These are phyloP conservation scores for Murraya paniculata DNA, from an alignment of 345 rosid species.

Conservation along the genomic window DNA sequence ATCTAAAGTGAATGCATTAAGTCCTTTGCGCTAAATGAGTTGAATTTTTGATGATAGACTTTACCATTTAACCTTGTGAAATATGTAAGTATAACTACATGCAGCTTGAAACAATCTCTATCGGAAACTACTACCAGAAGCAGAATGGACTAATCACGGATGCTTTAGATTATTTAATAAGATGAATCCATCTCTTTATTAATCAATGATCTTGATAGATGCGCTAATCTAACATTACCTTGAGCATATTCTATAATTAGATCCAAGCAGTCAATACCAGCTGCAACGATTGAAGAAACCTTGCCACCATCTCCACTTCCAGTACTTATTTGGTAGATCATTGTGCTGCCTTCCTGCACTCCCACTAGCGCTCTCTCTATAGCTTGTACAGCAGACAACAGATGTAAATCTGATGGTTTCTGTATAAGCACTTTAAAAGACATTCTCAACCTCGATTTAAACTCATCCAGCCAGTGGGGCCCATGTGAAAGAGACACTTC, in stretches of 20 bases:
- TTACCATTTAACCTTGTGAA: background rate
- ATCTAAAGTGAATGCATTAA: background rate
- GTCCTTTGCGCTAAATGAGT: background rate
- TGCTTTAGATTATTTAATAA: background rate
- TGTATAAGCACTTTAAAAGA: slow-evolving; percentile 59
- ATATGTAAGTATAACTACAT: background rate
- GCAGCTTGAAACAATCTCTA: background rate
- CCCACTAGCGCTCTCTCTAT: slow-evolving; percentile 83
- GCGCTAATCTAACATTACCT: slow-evolving; percentile 39
- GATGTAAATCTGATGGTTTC: slow-evolving; percentile 60
- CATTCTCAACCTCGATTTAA: slow-evolving; percentile 63
- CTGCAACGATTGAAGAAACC: slow-evolving; percentile 67
- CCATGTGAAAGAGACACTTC: slow-evolving; percentile 36
- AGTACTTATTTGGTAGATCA: slow-evolving; percentile 47
- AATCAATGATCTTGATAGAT: slow-evolving; percentile 3
- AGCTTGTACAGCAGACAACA: slow-evolving; percentile 66
- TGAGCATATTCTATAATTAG: slow-evolving; percentile 78
- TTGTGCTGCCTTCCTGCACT: slow-evolving; percentile 45
- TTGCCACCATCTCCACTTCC: slow-evolving; percentile 62
- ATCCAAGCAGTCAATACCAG: slow-evolving; percentile 86
- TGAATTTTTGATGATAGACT: background rate
- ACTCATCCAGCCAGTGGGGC: slow-evolving; percentile 50
- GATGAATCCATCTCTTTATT: background rate
- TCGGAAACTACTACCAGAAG: background rate
- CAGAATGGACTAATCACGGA: background rate